These are phyloP conservation scores for Globisporangium canariense DNA, from an alignment of 352 stramenopile genomes.

Conservation along the genomic window DNA sequence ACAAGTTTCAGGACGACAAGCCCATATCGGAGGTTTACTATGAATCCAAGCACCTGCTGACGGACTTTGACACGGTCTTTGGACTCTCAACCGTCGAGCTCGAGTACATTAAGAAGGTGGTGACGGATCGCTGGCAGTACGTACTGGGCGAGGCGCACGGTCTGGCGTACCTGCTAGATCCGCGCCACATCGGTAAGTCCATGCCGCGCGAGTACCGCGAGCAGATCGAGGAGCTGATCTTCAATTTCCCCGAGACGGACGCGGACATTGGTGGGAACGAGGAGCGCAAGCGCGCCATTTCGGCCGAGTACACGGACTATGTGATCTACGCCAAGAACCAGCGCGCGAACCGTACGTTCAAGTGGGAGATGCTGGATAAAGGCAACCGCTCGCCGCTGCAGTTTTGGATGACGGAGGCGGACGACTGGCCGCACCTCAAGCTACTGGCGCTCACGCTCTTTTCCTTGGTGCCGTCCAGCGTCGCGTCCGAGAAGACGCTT, in stretches of 20 bases:
- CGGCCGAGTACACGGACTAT: constrained; percentile 74
- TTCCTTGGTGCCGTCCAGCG: constrained; percentile 68
- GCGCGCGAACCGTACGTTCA: constrained; percentile 73
- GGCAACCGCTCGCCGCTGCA: constrained; percentile 70
- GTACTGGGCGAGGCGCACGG: constrained; percentile 73
- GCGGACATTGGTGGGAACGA: constrained; percentile 61
- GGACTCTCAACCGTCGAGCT: constrained; percentile 61
- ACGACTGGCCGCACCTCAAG: constrained; percentile 80
- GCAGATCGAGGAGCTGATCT: constrained; percentile 82
- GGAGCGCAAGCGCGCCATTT: constrained; percentile 65
- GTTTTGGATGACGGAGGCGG: constrained; percentile 75
- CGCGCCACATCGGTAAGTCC: constrained; percentile 78
- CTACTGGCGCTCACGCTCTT: constrained; percentile 73
- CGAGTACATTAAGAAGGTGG: constrained; percentile 82
- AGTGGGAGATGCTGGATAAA: constrained; percentile 86
- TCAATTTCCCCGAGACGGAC: constrained; percentile 74
- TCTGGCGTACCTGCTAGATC: constrained; percentile 70
- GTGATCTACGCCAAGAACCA: constrained; percentile 83
- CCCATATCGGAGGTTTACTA: constrained; percentile 84
- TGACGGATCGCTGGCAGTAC: constrained; percentile 73
- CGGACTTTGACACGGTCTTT: constrained; percentile 76
- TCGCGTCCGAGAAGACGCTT: constrained; percentile 66
- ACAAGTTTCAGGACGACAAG: constrained; percentile 84
- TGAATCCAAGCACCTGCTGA: constrained; percentile 73
- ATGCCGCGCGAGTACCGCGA: constrained; percentile 82